These are phyloP conservation scores for Saccharomycopsis babjevae DNA, from an alignment of 805 yeast genomes.

Conservation along the genomic window DNA sequence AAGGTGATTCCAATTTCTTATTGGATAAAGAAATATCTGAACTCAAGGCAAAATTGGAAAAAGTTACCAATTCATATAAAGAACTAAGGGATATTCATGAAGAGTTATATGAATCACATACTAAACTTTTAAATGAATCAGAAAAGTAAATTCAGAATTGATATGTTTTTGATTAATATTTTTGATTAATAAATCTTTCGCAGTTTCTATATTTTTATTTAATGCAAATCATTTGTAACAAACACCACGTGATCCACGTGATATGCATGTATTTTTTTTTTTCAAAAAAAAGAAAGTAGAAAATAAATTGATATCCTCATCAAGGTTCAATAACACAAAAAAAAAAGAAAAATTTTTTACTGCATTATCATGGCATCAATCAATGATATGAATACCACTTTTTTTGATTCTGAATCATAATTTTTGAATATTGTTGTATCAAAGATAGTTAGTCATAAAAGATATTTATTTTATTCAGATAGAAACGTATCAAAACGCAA, in stretches of 20 bases:
- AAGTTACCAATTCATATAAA: conserved; percentile 47
- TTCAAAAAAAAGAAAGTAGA: conserved; percentile 6
- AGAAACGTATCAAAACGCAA: neutral
- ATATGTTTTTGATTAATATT: neutral
- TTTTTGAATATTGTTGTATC: too few relatives aligned
- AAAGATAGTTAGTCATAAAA: too few relatives aligned
- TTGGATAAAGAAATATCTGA: conserved; percentile 18
- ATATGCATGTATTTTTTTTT: too few relatives aligned
- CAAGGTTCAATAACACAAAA: neutral
- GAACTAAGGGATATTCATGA: conserved; percentile 53
- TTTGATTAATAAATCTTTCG: neutral
- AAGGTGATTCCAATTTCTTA: conserved; percentile 19
- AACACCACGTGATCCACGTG: neutral
- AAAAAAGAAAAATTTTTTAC: neutral
- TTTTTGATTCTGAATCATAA: too few relatives aligned
- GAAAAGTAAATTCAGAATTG: neutral
- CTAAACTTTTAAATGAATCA: conserved; percentile 26
- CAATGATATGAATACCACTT: too few relatives aligned
- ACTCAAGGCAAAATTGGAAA: conserved; percentile 36
- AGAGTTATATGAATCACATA: conserved; percentile 42
- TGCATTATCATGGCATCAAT: too few relatives aligned
- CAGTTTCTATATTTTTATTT: neutral
- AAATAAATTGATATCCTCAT: conserved; percentile 4
- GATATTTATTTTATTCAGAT: too few relatives aligned
- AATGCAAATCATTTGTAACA: neutral